A percentile compares a stretch with the other conserved stretches of the same genome.
phyloP scores from a whole-genome alignment of 2,329 filamentous ascomycete species.

The Cytospora chrysosperma region DNA sequence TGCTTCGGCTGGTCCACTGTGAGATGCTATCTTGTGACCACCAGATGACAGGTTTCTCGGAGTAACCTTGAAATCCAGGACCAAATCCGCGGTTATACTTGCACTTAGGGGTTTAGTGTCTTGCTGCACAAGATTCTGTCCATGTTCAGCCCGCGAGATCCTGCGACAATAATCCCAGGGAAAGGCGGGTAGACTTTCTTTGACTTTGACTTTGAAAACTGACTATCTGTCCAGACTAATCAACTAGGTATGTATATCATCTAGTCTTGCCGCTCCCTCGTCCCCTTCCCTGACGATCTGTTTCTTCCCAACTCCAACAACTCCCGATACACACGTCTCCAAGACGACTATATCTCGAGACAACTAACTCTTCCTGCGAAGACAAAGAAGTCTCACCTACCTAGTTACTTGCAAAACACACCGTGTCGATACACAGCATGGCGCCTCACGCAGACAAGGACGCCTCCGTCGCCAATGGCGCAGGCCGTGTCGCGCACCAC shows the following conservation, averaged over 20 bases:
- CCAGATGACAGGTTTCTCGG: constrained; percentile 16
- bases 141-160: not conserved
- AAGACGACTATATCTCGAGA: not conserved
- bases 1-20: constrained; percentile 16
- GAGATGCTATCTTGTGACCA: constrained; percentile 19
- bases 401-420: not conserved
- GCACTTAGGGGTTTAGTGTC: constrained; percentile 57
- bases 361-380: not conserved
- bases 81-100: constrained; percentile 44
- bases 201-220: too few species aligned
- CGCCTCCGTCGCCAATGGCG: constrained; percentile 37
- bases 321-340: not conserved
- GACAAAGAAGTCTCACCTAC: not conserved
- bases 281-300: not conserved
- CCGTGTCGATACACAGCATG: constrained; percentile 42
- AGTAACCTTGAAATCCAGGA: constrained; percentile 7
- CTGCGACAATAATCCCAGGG: not conserved
- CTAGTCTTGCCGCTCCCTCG: constrained; percentile 13
- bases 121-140: constrained; percentile 6
- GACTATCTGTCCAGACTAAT: not conserved
- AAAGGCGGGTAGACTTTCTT: not conserved
- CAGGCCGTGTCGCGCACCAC: constrained; percentile 54
- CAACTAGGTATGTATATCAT: too few species aligned
- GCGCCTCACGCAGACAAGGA: constrained; percentile 56
- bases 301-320: not conserved